Percentiles rank a stretch among this genome's conserved stretches.
Conservation (phyloP, 169 alveolate genomes). For the Cryptosporidium ryanae region DNA sequence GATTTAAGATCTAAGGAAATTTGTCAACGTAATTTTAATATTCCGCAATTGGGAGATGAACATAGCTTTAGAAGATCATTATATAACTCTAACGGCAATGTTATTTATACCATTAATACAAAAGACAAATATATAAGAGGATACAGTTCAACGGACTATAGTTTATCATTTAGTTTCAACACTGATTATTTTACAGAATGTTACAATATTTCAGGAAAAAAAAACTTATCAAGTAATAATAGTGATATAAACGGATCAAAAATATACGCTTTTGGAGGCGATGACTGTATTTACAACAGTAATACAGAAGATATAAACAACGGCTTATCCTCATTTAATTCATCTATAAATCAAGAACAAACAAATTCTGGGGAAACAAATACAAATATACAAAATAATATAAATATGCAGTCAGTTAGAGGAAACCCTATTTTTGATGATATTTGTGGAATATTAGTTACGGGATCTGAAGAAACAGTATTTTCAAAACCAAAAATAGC, state of each 20-base stretch:
- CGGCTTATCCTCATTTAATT: neutral
- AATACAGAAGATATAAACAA: neutral
- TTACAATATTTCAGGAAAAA: neutral
- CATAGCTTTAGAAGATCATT: conserved; percentile 56
- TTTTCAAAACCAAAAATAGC: conserved; percentile 12
- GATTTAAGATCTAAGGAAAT: conserved; percentile 33
- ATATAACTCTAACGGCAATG: conserved; percentile 33
- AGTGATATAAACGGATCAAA: neutral
- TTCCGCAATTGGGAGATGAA: conserved; percentile 20
- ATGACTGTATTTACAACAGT: neutral
- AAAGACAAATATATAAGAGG: conserved; percentile 17
- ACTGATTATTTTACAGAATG: neutral
- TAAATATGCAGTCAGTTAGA: conserved; percentile 27
- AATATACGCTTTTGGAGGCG: neutral
- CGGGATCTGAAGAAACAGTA: conserved; percentile 12
- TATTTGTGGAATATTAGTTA: conserved; percentile 18
- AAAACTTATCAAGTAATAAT: neutral
- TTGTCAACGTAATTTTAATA: neutral
- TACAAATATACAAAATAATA: neutral
- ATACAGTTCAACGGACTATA: neutral
- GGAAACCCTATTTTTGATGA: conserved; percentile 60
- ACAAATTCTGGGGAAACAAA: neutral
- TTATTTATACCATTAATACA: conserved; percentile 17
- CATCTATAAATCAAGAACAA: neutral
- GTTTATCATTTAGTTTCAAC: neutral